Evolutionary conservation across 257 asterid genomes (phyloP).

Genomic region (Solanum clarkiae): DNA sequence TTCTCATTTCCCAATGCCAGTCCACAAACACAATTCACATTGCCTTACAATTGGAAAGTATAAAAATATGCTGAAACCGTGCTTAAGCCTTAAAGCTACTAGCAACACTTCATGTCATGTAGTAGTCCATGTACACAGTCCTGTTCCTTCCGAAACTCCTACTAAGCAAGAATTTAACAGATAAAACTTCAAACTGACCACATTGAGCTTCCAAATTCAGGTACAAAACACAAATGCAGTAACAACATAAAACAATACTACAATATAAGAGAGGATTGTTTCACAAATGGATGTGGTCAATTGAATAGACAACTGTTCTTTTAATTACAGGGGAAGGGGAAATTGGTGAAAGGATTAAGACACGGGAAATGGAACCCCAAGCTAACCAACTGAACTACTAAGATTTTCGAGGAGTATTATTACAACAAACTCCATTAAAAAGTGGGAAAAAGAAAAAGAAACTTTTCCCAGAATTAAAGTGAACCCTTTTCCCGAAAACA

Average conservation of each 20-base stretch:
- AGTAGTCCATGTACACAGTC: neutral
- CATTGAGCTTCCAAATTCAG: neutral
- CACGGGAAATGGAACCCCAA: neutral
- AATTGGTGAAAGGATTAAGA: neutral
- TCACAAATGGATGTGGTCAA: neutral
- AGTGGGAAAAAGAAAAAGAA: neutral
- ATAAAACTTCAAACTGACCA: neutral
- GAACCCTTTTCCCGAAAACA: neutral
- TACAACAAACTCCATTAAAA: neutral
- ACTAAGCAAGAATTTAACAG: neutral
- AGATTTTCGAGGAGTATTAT: neutral
- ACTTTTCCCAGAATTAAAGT: neutral
- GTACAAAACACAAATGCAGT: neutral
- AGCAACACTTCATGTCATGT: neutral
- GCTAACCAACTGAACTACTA: neutral
- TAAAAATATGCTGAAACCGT: neutral
- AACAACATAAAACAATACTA: neutral
- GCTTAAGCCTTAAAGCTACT: neutral
- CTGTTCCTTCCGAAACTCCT: neutral
- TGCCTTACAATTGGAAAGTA: neutral
- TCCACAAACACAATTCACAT: neutral
- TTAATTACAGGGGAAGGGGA: neutral
- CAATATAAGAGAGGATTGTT: neutral
- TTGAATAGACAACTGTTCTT: neutral
- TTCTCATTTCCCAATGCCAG: neutral